Evolutionary conservation across 345 rosid species (phyloP), one percentile per base, ranked within the genome.

Genomic region (Hibiscus tridactylites): DNA sequence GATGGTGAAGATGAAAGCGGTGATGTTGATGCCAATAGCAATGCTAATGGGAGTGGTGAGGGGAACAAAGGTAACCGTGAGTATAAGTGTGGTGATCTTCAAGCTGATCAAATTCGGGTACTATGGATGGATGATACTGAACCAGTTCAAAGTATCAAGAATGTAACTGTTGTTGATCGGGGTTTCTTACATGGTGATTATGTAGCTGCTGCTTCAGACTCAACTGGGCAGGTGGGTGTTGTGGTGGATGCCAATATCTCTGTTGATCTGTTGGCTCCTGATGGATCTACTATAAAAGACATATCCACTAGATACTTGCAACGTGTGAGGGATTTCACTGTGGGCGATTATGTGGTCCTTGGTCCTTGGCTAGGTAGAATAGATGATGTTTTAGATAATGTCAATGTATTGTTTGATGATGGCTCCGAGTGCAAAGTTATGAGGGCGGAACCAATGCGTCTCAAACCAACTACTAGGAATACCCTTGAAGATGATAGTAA

Each of bases 331-430:
- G 98, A 89, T 75, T 89, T 95, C 57, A 72, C 86, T 65, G 82
- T 85, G 70, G 99, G 97, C 53, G 99, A 95, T 81, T 86, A 86
- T 82, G 96, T 92, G 74, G 90, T 92, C 76, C 84, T 83, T 76
- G 96, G 96, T 50, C 96, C 99, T 10, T 95, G 99, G 98, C 76
- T 95, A 60, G 98, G 99, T 73, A 86, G 96, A 83, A 79, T 95
- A 75, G 91, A 90, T 85, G 99, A 92, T 83, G 88, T 92, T 72
- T 76, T 85, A 79, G 99, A 95, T 80, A 90, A 91, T 80, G 97
- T 95, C 75, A 95, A 93, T 39, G 98, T 95, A 74, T 80, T 88
- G 79, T 83, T 90, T 79, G 99, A 92, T 85, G 99, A 95, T 85
- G 96, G 99, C 76, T 90, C 97, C 62, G 78, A 85, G 69, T 95